Base-by-base conservation (phyloP, 345 rosid species). In the Rhizophora mangle region DNA sequence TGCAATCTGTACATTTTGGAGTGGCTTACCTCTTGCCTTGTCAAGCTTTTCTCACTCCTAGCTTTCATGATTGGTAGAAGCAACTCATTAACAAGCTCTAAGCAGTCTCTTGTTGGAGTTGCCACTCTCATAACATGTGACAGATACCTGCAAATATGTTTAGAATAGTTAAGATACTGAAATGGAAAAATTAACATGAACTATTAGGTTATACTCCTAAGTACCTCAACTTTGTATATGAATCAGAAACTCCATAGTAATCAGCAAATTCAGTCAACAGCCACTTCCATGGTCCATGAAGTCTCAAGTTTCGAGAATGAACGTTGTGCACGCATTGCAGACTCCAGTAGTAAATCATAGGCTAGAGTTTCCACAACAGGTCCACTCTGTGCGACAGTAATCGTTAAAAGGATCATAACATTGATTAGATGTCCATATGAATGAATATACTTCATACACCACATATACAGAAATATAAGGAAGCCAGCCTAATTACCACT, bases 341-440 rank as follows among this genome's bases (percentile, higher is more conserved):
- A 76, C 73, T 76, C 80, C 69, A 76, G 39, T 34, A 76, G 72
- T 58, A 76, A 57, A 63, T 76, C 73, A 19, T 76, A 76, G 37
- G 80, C 80, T 58, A 76, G 64, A n/a, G 80, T 76, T 72, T 76
- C 80, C 21, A 68, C 80, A 51, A 72, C 76, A 34, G 73, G 76
- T 20, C 70, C 80, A 72, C 76, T 71, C 80, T 76, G 56, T 24
- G 29, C 6, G 31, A 26, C 49, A 62, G 9, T 8, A 36, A 51
- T 36, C 6, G 8, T 6, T 37, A 3, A 65, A 59, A 65, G n/a
- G 10, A 74, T 30, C 3, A 16, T 6, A 63, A 51, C 37, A 15
- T n/a, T 56, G 62, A 29, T 27, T n/a, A 13, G 34, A 29, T 0
- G 39, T 13, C 22, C 51, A 21, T 27, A n/a, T n/a, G 27, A 54